Evolutionary conservation across 805 yeast genomes (phyloP), one percentile per base, ranked within the genome.

Genomic region (Saturnispora saitoi): DNA sequence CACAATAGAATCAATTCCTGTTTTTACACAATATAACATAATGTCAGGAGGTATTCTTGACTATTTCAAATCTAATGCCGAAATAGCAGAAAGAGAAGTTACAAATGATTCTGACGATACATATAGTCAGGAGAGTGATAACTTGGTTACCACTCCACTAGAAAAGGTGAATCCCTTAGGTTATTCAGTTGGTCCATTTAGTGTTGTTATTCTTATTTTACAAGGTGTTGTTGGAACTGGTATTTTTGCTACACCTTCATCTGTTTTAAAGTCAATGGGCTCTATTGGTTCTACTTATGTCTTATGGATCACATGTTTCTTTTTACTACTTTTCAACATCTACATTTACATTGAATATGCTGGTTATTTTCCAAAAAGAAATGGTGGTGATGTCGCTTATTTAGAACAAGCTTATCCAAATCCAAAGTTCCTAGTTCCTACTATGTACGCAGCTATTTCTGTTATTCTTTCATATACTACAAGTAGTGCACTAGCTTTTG

Each of bases 371-470:
- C 70, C 71, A 15, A 67, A 67, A 52, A 77, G 83, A 67, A 85
- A 86, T 58, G 95, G 95, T 55, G 95, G 93, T 56, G 95, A 86
- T 60, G 85, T 84, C 66, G 84, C 83, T 58, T 86, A 86, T 61
- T 67, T 86, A 56, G 93, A 86, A 62, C 81, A 75, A 56, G 76
- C 84, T 44, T 86, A 72, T 67, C 72, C 71, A 44, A 78, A 76
- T 56, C 95, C 95, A 38, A 75, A 70, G 61, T 84, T 81, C 59
- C 70, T 86, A 51, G 74, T 82, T 42, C 80, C 86, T 26, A 77
- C 75, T 17, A 70, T 77, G 69, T 80, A 77, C 54, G 89, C 87
- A 0, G 70, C 89, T 2, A 83, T 84, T 59, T 80, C 81, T 15
- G 80, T 86, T 58, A 74, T 84, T 58, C 69, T 86, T 43, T 93